Conservation (phyloP, 106 monocot genomes). For the Allium fistulosum region DNA sequence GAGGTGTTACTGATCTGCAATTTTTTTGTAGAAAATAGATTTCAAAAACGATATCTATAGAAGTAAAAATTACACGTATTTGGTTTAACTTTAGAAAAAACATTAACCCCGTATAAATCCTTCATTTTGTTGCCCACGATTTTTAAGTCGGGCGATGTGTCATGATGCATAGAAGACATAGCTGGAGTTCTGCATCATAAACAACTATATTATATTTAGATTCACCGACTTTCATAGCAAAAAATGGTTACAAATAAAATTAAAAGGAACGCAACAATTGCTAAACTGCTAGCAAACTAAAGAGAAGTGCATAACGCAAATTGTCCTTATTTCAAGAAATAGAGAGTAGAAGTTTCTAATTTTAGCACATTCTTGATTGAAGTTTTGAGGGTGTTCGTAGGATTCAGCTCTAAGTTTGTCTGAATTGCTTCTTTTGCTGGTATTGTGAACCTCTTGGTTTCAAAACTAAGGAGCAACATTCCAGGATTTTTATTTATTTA, state of each 20-base stretch:
- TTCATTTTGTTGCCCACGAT: slow-evolving; percentile 56
- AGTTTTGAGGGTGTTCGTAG: neutral
- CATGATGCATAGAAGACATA: slow-evolving; percentile 91
- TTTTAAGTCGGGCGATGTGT: slow-evolving; percentile 60
- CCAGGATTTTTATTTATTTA: no score
- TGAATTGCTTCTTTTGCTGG: no score
- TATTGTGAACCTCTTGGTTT: no score
- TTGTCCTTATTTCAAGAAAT: neutral
- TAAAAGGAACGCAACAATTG: neutral
- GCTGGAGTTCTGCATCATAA: slow-evolving; percentile 54
- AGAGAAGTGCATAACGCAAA: neutral
- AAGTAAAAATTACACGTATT: neutral
- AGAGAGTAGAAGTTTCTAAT: neutral
- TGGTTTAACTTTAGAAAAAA: neutral
- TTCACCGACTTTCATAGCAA: neutral
- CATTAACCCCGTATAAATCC: slow-evolving; percentile 53
- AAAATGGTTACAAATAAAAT: neutral
- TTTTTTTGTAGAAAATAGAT: neutral
- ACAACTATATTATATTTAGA: neutral
- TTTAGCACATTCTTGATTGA: neutral
- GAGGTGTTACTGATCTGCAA: slow-evolving; percentile 42
- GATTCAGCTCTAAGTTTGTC: no score
- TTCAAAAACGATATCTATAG: neutral
- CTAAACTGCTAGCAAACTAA: neutral
- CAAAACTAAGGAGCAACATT: no score